Evolutionary conservation across 371 early-diverging fungal species (phyloP).

Genomic region (Syncephalastrum racemosum): DNA sequence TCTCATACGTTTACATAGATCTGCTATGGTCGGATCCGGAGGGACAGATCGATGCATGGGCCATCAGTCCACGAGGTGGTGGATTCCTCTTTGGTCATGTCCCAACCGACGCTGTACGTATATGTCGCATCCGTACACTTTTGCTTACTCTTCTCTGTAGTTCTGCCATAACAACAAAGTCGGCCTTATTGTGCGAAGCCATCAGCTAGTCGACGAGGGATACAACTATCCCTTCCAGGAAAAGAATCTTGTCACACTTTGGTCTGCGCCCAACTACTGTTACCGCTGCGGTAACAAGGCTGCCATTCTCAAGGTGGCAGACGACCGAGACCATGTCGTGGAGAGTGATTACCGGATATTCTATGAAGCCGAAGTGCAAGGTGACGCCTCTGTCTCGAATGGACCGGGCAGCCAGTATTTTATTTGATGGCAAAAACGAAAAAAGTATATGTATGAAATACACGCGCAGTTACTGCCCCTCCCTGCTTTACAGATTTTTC

Average conservation of each 20-base stretch:
- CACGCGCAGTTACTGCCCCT: no score
- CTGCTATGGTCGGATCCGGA: slow-evolving; percentile 99
- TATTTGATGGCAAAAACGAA: slow-evolving; percentile 18
- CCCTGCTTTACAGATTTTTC: no score
- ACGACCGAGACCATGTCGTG: slow-evolving; percentile 81
- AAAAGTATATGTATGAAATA: no score
- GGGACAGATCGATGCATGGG: slow-evolving; percentile 94
- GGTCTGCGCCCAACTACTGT: slow-evolving; percentile 99
- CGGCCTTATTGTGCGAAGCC: slow-evolving; percentile 92
- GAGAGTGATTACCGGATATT: slow-evolving; percentile 74
- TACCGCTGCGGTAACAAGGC: slow-evolving; percentile 99
- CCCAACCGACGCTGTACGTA: slow-evolving; percentile 74
- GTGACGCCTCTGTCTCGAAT: slow-evolving; percentile 26
- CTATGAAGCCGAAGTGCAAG: slow-evolving; percentile 77
- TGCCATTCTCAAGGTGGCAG: slow-evolving; percentile 86
- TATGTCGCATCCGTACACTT: not conserved
- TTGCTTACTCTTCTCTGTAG: slow-evolving; percentile 28
- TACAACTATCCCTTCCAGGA: slow-evolving; percentile 98
- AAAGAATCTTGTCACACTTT: slow-evolving; percentile 98
- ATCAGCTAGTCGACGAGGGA: slow-evolving; percentile 97
- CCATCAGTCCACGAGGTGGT: slow-evolving; percentile 97
- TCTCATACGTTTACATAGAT: slow-evolving; percentile 48
- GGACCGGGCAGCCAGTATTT: slow-evolving; percentile 52
- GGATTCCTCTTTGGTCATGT: slow-evolving; percentile 98
- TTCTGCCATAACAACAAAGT: slow-evolving; percentile 97